Evolutionary conservation across 2,329 filamentous ascomycete species (phyloP), one percentile per base, ranked within the genome.

Genomic region (Epicoccum nigrum): DNA sequence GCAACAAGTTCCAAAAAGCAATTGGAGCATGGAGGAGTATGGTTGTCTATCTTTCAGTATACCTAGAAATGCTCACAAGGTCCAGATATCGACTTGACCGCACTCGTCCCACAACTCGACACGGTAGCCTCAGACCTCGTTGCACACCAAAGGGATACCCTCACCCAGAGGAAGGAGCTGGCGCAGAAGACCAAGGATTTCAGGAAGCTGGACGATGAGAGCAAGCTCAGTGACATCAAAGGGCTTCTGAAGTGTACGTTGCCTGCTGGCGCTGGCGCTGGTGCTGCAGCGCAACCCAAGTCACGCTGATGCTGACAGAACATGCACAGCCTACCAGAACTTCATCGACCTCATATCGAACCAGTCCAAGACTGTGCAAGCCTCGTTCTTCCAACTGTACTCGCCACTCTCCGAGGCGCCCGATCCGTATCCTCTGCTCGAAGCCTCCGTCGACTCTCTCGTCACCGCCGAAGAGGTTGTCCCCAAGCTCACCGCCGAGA

Each of bases 101-200:
- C 83, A 19, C 84, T 97, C 59, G 85, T 96, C 55, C 88, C 91
- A 25, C 89, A 84, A 60, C 86, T 99, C 57, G 94, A 99, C 75
- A 88, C 87, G 53, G 93, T 92, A 3, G 94, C 94, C n/a, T 93
- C 92, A 9, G 94, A 97, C 66, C 91, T 99, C 56, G 91, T 97
- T 44, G 80, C 89, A 39, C 92, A 96, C 71, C 95, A 99, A 71
- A 85, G 92, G 64, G 94, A 97, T 74, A 90, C 93, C n/a, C 88
- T 96, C 4, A 87, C 97, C 0, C 93, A 99, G 72, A 84, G 94
- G 45, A 99, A 99, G 71, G 95, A 99, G 55, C 80, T 99, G 16
- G 94, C 95, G n/a, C 92, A 97, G 70, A 97, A 97, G 81, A 99
- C 94, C 1, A 99, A 99, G 69, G 93, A 97, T 66, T 99, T 97